phyloP scores from a whole-genome alignment of 164 flowering plant genomes.

The Macadamia tetraphylla region DNA sequence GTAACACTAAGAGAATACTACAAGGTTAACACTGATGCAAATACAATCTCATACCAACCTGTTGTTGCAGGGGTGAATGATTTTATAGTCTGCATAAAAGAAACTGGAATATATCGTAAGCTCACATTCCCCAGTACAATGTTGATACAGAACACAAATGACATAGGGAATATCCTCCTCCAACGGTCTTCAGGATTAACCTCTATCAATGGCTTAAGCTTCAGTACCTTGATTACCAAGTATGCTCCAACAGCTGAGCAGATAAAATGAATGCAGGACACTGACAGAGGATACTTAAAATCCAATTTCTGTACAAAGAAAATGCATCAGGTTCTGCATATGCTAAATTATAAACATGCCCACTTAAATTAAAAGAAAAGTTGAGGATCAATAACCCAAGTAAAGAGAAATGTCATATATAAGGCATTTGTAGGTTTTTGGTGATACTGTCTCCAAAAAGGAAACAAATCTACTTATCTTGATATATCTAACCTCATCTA shows the following conservation, averaged over 20 bases:
- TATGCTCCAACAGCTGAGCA: constrained; percentile 10
- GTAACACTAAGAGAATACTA: too few species aligned
- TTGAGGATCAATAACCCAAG: too few species aligned
- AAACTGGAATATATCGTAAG: constrained; percentile 11
- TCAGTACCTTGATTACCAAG: constrained; percentile 6
- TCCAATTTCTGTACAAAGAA: constrained; percentile 9
- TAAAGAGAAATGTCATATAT: too few species aligned
- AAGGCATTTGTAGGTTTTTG: too few species aligned
- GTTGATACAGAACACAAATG: constrained; percentile 14
- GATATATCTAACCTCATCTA: too few species aligned
- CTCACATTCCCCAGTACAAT: constrained; percentile 12
- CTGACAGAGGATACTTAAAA: constrained; percentile 10
- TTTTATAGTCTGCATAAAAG: constrained; percentile 11
- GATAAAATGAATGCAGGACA: constrained; percentile 9
- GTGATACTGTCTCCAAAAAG: too few species aligned
- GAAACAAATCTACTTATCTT: too few species aligned
- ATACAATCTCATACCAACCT: constrained; percentile 1
- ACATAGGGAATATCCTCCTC: constrained; percentile 11
- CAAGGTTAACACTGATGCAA: neutral
- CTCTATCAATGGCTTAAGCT: constrained; percentile 8
- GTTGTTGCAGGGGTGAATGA: constrained; percentile 13
- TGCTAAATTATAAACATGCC: too few species aligned
- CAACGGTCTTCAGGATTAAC: constrained; percentile 11
- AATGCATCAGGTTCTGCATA: neutral
- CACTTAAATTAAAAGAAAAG: too few species aligned